Conservation (phyloP, 306 rosid genomes). For the Lathyrus sativus region DNA sequence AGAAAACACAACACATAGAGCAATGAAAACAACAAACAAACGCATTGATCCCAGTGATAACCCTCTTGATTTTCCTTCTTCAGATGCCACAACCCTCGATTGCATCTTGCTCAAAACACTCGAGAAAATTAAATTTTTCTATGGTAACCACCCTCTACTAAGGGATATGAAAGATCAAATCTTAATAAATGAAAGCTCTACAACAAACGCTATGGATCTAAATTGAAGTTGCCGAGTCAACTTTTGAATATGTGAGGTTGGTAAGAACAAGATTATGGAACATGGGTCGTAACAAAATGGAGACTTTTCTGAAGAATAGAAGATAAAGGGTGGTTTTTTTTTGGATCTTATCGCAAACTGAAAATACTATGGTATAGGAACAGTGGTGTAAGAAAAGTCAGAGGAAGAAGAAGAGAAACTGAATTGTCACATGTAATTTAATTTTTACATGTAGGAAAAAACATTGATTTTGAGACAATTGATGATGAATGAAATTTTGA, state of each 20-base stretch:
- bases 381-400: background rate
- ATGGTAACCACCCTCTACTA: slow-evolving; percentile 32
- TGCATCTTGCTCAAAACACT: slow-evolving; percentile 58
- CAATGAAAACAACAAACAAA: slow-evolving; percentile 63
- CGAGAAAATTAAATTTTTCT: background rate
- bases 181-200: background rate
- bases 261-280: slow-evolving; percentile 15
- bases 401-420: slow-evolving; percentile 9
- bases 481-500: background rate
- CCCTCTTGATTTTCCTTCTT: slow-evolving; percentile 78
- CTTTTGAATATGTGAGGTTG: slow-evolving; percentile 18
- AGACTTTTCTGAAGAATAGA: slow-evolving; percentile 25
- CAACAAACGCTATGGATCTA: slow-evolving; percentile 6
- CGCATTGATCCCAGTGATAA: slow-evolving; percentile 64
- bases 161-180: slow-evolving; percentile 29
- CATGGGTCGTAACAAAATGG: slow-evolving; percentile 34
- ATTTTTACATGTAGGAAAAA: background rate
- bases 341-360: slow-evolving; percentile 10
- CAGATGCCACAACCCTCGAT: slow-evolving; percentile 61
- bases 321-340: slow-evolving; percentile 2
- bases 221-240: slow-evolving; percentile 5
- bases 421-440: background rate
- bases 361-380: background rate
- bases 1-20: slow-evolving; percentile 65
- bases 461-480: slow-evolving; percentile 18